Evolutionary conservation across 2,329 filamentous ascomycete genomes (phyloP).

Genomic region (Diaporthe citri): DNA sequence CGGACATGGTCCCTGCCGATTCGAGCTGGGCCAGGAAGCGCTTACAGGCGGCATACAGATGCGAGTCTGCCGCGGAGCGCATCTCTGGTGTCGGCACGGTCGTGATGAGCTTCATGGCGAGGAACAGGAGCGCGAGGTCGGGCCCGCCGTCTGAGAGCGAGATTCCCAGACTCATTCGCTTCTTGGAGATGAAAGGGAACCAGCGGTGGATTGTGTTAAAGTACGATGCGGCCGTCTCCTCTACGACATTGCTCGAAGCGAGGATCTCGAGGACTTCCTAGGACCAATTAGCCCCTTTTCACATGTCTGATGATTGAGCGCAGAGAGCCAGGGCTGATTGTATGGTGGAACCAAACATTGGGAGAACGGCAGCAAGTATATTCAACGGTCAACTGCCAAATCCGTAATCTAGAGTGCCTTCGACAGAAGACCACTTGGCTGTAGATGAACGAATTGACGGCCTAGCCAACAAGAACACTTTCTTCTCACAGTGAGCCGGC

Average conservation of each 20-base stretch:
- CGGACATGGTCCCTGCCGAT: slow-evolving; percentile 54
- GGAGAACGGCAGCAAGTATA: background rate
- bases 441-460: background rate
- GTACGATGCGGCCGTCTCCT: slow-evolving; percentile 55
- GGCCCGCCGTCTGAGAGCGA: slow-evolving; percentile 58
- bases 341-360: background rate
- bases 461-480: background rate
- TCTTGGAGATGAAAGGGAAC: slow-evolving; percentile 62
- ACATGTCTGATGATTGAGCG: background rate
- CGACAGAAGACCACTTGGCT: background rate
- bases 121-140: slow-evolving; percentile 60
- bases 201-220: slow-evolving; percentile 60
- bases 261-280: slow-evolving; percentile 56
- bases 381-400: background rate
- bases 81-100: slow-evolving; percentile 52
- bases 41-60: slow-evolving; percentile 58
- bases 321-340: background rate
- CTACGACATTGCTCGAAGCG: slow-evolving; percentile 52
- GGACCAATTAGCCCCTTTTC: background rate
- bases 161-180: slow-evolving; percentile 57
- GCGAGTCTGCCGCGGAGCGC: slow-evolving; percentile 48
- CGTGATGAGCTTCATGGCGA: slow-evolving; percentile 62
- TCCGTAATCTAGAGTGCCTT: background rate
- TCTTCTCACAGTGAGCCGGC: background rate
- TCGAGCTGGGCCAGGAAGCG: slow-evolving; percentile 57